A percentile compares a stretch with the other conserved stretches of the same genome.
These are phyloP conservation scores for Podospora conica DNA, from an alignment of 495 filamentous ascomycete genomes.

Conservation along the genomic window DNA sequence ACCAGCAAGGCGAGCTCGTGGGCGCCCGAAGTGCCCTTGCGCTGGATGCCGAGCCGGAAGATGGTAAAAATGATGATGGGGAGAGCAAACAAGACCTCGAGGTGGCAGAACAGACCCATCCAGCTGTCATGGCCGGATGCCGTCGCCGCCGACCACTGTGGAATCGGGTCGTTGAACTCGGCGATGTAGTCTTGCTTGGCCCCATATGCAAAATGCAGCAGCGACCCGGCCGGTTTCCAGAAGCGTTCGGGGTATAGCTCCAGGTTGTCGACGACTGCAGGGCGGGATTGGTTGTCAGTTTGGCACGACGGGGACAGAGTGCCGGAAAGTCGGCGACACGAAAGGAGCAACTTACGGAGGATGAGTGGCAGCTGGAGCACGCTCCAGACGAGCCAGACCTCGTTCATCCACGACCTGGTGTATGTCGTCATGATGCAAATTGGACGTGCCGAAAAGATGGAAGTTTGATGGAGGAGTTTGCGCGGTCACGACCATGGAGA, in stretches of 20 bases:
- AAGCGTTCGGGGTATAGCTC: constrained; percentile 56
- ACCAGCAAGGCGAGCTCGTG: constrained; percentile 60
- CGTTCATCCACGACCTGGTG: constrained; percentile 33
- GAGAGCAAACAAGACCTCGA: constrained; percentile 64
- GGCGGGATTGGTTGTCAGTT: not conserved
- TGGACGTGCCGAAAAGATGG: not conserved
- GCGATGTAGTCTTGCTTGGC: constrained; percentile 58
- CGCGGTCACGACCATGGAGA: too few relatives aligned
- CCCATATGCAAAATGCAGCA: constrained; percentile 41
- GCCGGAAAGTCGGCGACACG: too few relatives aligned
- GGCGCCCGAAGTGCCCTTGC: constrained; percentile 38
- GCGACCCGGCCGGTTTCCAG: constrained; percentile 33
- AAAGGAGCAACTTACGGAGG: constrained; percentile 46
- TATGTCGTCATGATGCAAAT: constrained; percentile 28
- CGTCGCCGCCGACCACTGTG: constrained; percentile 49
- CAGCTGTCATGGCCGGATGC: constrained; percentile 44
- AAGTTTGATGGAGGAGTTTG: not conserved
- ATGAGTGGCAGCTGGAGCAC: constrained; percentile 60
- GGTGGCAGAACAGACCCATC: constrained; percentile 61
- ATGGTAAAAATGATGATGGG: constrained; percentile 60
- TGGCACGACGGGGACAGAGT: not conserved
- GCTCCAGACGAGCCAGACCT: constrained; percentile 67
- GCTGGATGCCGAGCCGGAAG: constrained; percentile 22
- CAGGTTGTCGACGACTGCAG: constrained; percentile 60
- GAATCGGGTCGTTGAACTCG: constrained; percentile 72